A percentile compares a stretch with the other conserved stretches of the same genome.
These are phyloP conservation scores for Alternaria gansuensis DNA, from an alignment of 2,329 filamentous ascomycete species.

Conservation along the genomic window DNA sequence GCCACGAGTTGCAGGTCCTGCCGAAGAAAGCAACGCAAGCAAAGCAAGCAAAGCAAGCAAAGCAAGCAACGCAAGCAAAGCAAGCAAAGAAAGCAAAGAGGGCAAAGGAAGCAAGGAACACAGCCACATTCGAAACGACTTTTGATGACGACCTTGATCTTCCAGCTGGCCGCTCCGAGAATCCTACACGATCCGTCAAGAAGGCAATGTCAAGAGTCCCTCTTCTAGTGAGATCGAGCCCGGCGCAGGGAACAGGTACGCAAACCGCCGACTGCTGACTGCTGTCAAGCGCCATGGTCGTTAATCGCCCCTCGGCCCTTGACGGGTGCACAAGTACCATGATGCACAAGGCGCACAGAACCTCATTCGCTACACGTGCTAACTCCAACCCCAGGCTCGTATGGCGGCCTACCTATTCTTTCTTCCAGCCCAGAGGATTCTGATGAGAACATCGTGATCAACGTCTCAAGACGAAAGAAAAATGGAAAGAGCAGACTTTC, in stretches of 20 bases:
- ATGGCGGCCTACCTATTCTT: conserved; percentile 65
- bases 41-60: conserved; percentile 9
- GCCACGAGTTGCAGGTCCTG: conserved; percentile 45
- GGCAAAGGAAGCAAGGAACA: conserved; percentile 44
- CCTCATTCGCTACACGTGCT: conserved; percentile 15
- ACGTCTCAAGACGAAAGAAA: conserved; percentile 28
- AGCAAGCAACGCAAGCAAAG: no score
- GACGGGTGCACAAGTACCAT: conserved; percentile 18
- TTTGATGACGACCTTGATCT: conserved; percentile 43
- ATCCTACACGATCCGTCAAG: conserved; percentile 28
- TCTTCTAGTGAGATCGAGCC: conserved; percentile 67
- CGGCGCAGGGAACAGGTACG: conserved; percentile 63
- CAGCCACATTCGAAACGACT: conserved; percentile 35
- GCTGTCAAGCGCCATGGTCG: conserved; percentile 11
- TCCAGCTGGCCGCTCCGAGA: conserved; percentile 24
- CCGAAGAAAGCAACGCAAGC: conserved; percentile 44
- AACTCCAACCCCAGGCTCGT: conserved; percentile 57
- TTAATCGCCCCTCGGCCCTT: conserved; percentile 8
- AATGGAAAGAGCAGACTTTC: conserved; percentile 50
- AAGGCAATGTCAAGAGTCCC: conserved; percentile 61
- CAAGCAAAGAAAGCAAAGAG: conserved; percentile 22
- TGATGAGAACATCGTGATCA: conserved; percentile 47
- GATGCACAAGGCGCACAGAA: conserved; percentile 13
- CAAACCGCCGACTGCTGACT: conserved; percentile 25
- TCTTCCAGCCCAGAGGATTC: conserved; percentile 51